Base-by-base conservation (phyloP, 306 rosid species). In the Carpinus viminea region DNA sequence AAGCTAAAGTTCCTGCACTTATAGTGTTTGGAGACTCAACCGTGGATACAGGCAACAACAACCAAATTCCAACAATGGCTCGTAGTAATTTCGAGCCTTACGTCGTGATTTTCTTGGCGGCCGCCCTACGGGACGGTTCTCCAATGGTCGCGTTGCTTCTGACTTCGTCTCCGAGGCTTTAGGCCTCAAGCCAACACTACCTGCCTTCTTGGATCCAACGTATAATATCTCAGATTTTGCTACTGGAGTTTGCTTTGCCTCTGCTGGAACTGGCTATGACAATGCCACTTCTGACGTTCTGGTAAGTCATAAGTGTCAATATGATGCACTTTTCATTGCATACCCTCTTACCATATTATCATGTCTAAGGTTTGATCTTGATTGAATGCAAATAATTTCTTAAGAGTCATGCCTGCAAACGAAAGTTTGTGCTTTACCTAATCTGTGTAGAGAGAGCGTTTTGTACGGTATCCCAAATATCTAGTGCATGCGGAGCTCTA, bases 1-100 rank as follows among this genome's bases (percentile, higher is more conserved):
- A 62, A 34, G 78, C 75, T 55, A 73, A 66, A 53, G 89, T 90
- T 51, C 89, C 89, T 3, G 86, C 91, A 47, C 68, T 89, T 21
- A 82, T 89, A 61, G 90, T 89, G 15, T 86, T 88, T 75, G 93
- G 96, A 71, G 96, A 91, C 75, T 91, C 92, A 1, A 87, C 93
- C 1, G 89, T 91, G 6, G 93, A 91, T 61, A 86, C 93, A 10
- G 93, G 93, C 0, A 91, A 91, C 90, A 91, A 86, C 83, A 89
- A 91, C 73, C 86, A 83, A 87, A 87, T 87, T 77, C 93, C 91
- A n/a, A 91, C 92, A 18, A 78, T 91, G 1, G 90, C 92, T 0
- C 85, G 66, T 34, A 78, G 91, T 84, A 89, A 91, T 50, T 87
- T 91, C 64, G 17, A 74, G 76, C 93, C 96, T 5, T 91, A 91